Evolutionary conservation across 106 monocot genomes (phyloP).

Genomic region (Alisma plantagoaquatica): DNA sequence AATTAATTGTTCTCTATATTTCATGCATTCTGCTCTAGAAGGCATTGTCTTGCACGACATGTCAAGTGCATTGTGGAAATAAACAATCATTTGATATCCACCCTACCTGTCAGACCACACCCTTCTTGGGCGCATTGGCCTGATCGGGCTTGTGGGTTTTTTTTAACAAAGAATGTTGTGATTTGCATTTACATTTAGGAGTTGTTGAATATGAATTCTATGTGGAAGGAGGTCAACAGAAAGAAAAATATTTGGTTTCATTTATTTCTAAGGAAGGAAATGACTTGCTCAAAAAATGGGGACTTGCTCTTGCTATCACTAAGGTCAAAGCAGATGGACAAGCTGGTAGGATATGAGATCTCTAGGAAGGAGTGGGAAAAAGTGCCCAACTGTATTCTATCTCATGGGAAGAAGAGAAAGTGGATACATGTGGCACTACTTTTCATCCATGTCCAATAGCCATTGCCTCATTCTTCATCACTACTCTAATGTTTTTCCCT

Average conservation of each 20-base stretch:
- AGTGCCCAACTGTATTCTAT: slow-evolving; percentile 42
- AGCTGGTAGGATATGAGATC: slow-evolving; percentile 52
- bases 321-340: slow-evolving; percentile 48
- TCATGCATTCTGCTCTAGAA: slow-evolving; percentile 59
- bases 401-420: slow-evolving; percentile 31
- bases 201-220: slow-evolving; percentile 89
- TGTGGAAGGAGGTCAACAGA: slow-evolving; percentile 99
- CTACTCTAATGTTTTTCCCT: no score
- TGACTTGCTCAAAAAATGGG: slow-evolving; percentile 70
- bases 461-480: slow-evolving; percentile 33
- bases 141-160: slow-evolving; percentile 66
- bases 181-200: slow-evolving; percentile 85
- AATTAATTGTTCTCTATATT: slow-evolving; percentile 57
- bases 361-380: slow-evolving; percentile 53
- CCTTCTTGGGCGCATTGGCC: slow-evolving; percentile 47
- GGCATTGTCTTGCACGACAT: slow-evolving; percentile 66
- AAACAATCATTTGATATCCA: slow-evolving; percentile 52
- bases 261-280: slow-evolving; percentile 70
- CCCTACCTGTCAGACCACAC: slow-evolving; percentile 34
- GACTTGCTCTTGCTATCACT: slow-evolving; percentile 75
- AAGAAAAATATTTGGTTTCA: slow-evolving; percentile 95
- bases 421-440: slow-evolving; percentile 59
- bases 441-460: slow-evolving; percentile 64
- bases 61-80: slow-evolving; percentile 43
- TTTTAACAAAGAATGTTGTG: slow-evolving; percentile 71